A percentile compares a stretch with the other conserved stretches of the same genome.
Evolutionary conservation across 1,139 yeast species (phyloP).

Genomic region (Debaryomyces udenii): DNA sequence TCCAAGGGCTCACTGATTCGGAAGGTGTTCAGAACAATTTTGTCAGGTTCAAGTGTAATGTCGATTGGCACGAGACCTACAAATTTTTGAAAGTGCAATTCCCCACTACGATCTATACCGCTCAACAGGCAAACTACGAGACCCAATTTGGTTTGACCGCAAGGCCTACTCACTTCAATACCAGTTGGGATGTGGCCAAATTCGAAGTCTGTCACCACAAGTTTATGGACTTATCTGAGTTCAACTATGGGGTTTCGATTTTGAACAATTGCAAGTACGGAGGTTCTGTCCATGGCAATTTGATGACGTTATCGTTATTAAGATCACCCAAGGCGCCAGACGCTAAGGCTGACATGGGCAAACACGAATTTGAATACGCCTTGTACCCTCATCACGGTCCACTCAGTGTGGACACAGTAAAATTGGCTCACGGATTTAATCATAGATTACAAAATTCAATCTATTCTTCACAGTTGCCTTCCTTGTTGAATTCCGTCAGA

Average conservation of each 20-base stretch:
- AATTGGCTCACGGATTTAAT: slow-evolving; percentile 80
- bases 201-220: slow-evolving; percentile 95
- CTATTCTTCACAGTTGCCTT: slow-evolving; percentile 23
- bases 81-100: slow-evolving; percentile 92
- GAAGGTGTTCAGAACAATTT: slow-evolving; percentile 39
- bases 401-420: slow-evolving; percentile 64
- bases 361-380: slow-evolving; percentile 81
- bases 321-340: slow-evolving; percentile 93
- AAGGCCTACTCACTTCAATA: slow-evolving; percentile 92
- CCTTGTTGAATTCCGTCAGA: slow-evolving; percentile 26
- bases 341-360: slow-evolving; percentile 91
- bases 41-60: slow-evolving; percentile 62
- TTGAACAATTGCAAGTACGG: slow-evolving; percentile 89
- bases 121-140: slow-evolving; percentile 76
- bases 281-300: slow-evolving; percentile 85
- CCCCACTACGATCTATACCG: slow-evolving; percentile 80
- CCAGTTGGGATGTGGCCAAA: slow-evolving; percentile 95
- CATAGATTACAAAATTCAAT: slow-evolving; percentile 43
- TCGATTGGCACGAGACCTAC: slow-evolving; percentile 86
- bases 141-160: slow-evolving; percentile 90
- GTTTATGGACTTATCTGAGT: slow-evolving; percentile 89
- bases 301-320: slow-evolving; percentile 78
- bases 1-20: slow-evolving; percentile 52
- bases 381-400: slow-evolving; percentile 78
- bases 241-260: slow-evolving; percentile 83